phyloP scores from a whole-genome alignment of 2,329 filamentous ascomycete genomes.

The Aureobasidium sp. region DNA sequence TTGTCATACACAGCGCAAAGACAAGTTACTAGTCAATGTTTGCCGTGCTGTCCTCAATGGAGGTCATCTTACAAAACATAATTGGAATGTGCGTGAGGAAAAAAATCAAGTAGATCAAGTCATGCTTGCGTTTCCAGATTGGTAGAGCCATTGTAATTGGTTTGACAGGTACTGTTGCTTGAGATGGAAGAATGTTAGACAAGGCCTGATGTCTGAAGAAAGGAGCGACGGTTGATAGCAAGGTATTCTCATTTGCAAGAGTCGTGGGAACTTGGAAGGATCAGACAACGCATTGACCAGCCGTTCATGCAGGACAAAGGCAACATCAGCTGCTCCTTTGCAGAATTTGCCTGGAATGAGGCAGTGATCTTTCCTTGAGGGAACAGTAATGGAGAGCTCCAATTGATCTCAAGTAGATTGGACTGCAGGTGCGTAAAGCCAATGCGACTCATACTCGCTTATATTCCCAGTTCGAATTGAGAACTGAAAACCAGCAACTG shows the following conservation, averaged over 20 bases:
- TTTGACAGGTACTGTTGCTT: not conserved
- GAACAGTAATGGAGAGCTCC: not conserved
- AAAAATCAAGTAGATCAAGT: slow-evolving; percentile 50
- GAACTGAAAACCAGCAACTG: not conserved
- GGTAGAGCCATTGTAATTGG: slow-evolving; percentile 24
- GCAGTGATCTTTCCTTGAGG: not conserved
- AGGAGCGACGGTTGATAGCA: not conserved
- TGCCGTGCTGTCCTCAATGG: not conserved
- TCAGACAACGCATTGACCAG: not conserved
- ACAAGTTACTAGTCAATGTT: not conserved
- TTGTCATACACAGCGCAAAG: not conserved
- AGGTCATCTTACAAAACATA: slow-evolving; percentile 48
- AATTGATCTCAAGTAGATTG: too few species aligned
- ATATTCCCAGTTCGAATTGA: too few species aligned
- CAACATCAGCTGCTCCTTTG: not conserved
- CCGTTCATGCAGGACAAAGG: not conserved
- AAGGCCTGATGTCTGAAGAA: not conserved
- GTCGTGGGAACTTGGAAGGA: not conserved
- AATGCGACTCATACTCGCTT: not conserved
- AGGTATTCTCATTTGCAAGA: not conserved
- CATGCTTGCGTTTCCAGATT: slow-evolving; percentile 35
- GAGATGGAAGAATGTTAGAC: not conserved
- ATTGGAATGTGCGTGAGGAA: slow-evolving; percentile 56
- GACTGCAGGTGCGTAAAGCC: not conserved
- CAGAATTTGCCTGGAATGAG: not conserved